A percentile compares a stretch with the other conserved stretches of the same genome.
phyloP scores from a whole-genome alignment of 1,139 yeast species.

The Arxiozyma heterogenica region DNA sequence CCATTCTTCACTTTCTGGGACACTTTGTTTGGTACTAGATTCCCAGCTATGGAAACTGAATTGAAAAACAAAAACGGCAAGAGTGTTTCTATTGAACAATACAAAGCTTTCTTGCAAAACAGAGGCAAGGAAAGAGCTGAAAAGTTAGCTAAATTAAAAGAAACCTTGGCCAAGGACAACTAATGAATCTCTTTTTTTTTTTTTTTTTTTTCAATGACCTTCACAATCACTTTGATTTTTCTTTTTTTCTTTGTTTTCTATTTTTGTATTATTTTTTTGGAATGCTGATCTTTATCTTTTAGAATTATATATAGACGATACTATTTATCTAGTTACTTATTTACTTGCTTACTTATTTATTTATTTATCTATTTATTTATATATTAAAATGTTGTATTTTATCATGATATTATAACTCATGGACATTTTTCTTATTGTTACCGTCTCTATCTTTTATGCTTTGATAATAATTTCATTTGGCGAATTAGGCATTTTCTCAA shows the following conservation, averaged over 20 bases:
- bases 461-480: no score
- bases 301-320: no score
- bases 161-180: constrained; percentile 4
- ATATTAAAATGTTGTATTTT: no score
- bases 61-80: constrained; percentile 19
- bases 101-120: constrained; percentile 50
- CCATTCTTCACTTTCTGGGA: constrained; percentile 98
- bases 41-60: constrained; percentile 34
- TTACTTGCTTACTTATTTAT: no score
- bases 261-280: neutral
- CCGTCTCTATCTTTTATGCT: no score
- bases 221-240: neutral
- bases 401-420: no score
- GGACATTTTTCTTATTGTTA: no score
- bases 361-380: no score
- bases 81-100: constrained; percentile 45
- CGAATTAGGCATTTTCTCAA: no score
- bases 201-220: neutral
- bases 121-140: constrained; percentile 27
- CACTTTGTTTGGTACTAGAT: constrained; percentile 57
- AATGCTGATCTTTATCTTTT: neutral
- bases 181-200: neutral
- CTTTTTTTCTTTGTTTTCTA: neutral
- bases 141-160: constrained; percentile 16
- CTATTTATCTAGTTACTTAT: no score